A percentile compares a stretch with the other conserved stretches of the same genome.
phyloP scores from a whole-genome alignment of 1,284 basidiomycete genomes.

The Cystobasidiaceae sp. region DNA sequence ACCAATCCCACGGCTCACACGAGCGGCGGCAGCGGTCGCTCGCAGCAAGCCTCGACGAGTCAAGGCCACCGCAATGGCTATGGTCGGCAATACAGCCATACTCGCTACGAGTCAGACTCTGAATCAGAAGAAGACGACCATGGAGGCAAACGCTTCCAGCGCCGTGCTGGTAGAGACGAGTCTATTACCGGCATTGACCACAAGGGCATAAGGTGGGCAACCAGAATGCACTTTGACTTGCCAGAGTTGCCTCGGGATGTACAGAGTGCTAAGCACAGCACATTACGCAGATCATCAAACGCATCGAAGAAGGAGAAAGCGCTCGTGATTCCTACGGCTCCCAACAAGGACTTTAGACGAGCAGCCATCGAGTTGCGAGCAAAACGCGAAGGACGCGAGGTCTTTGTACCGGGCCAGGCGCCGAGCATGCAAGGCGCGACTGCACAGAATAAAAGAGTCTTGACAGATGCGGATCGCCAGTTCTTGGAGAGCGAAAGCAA shows the following conservation, averaged over 20 bases:
- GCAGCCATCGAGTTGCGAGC: constrained; percentile 51
- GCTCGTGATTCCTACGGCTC: constrained; percentile 72
- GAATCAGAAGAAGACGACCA: background rate
- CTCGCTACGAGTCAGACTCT: constrained; percentile 13
- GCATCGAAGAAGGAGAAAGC: constrained; percentile 53
- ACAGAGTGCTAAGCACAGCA: background rate
- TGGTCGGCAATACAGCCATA: background rate
- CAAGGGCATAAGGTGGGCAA: constrained; percentile 46
- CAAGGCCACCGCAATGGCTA: background rate
- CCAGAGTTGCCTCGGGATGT: background rate
- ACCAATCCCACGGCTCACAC: constrained; percentile 17
- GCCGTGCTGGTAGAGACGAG: constrained; percentile 17
- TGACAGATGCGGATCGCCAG: constrained; percentile 37
- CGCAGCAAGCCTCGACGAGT: constrained; percentile 11
- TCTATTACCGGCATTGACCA: constrained; percentile 48
- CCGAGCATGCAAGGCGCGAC: constrained; percentile 13
- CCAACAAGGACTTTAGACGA: constrained; percentile 82
- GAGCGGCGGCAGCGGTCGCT: too few relatives aligned
- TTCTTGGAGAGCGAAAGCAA: constrained; percentile 41
- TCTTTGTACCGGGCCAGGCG: constrained; percentile 37
- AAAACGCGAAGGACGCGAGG: constrained; percentile 66
- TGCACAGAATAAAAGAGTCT: constrained; percentile 44
- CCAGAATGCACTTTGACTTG: background rate
- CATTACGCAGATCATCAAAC: constrained; percentile 13
- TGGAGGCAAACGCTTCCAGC: background rate